Conservation (phyloP, 2,329 filamentous ascomycete genomes). For the Herpotrichia juniperi region DNA sequence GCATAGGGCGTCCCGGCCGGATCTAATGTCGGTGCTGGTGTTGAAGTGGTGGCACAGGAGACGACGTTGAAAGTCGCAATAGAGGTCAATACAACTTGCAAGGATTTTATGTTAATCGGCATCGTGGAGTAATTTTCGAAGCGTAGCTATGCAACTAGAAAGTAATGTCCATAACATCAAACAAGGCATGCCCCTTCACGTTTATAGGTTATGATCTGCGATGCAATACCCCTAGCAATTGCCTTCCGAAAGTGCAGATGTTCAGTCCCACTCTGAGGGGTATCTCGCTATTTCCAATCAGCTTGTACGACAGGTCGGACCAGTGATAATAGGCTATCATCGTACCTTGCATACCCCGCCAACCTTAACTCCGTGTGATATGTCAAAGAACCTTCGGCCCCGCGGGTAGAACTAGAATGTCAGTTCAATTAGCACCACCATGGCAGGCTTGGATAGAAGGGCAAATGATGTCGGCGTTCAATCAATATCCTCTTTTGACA, state of each 20-base stretch:
- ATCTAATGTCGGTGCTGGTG: not conserved
- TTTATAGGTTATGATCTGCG: too few relatives aligned
- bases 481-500: too few relatives aligned
- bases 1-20: not conserved
- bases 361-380: not conserved
- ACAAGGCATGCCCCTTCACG: not conserved
- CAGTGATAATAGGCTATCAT: not conserved
- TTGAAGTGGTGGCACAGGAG: not conserved
- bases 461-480: too few relatives aligned
- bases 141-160: not conserved
- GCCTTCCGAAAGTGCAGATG: not conserved
- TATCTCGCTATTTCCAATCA: not conserved
- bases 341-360: not conserved
- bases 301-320: not conserved
- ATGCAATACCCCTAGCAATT: not conserved
- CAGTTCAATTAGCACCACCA: too few relatives aligned
- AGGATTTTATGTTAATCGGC: not conserved
- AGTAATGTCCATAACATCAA: not conserved
- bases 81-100: not conserved
- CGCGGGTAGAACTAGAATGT: not conserved
- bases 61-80: not conserved
- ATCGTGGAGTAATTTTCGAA: not conserved
- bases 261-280: not conserved
- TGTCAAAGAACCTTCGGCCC: not conserved
- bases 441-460: too few relatives aligned